These are phyloP conservation scores for Ambrosia artemisiifolia DNA, from an alignment of 129 eudicot genomes.

Conservation along the genomic window DNA sequence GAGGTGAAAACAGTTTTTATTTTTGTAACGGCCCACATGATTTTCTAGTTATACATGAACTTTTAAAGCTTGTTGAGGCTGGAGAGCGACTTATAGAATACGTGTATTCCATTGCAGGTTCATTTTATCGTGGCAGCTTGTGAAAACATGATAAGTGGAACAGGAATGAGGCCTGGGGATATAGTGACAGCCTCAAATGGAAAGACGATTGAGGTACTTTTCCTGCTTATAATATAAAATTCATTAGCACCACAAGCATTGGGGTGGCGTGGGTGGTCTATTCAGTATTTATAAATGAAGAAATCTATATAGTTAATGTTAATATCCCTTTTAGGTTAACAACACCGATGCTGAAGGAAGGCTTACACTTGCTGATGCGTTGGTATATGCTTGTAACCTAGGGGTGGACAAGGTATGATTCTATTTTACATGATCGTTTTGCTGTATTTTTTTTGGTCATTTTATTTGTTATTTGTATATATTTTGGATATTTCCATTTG, in stretches of 20 bases:
- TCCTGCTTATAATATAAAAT: not conserved
- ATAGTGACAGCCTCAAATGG: conserved; percentile 96
- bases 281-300: not conserved
- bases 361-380: conserved; percentile 98
- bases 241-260: not conserved
- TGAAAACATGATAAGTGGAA: conserved; percentile 98
- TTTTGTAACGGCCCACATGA: not conserved
- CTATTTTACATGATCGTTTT: not conserved
- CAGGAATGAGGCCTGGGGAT: conserved; percentile 99
- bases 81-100: not conserved
- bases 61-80: not conserved
- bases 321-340: conserved; percentile 61
- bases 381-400: conserved; percentile 95
- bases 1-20: conserved; percentile 44
- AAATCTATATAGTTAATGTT: conserved; percentile 1
- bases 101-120: conserved; percentile 50
- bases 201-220: conserved; percentile 86
- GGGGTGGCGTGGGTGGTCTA: not conserved
- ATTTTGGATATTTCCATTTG: not conserved
- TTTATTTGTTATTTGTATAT: not conserved
- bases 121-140: conserved; percentile 98
- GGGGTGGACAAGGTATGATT: conserved; percentile 87
- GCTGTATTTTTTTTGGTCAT: not conserved
- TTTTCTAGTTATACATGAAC: conserved; percentile 2
- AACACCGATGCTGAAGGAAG: conserved; percentile 99